Evolutionary conservation across 345 rosid genomes (phyloP), one percentile per base, ranked within the genome.

Genomic region (Leavenworthia alabamica): DNA sequence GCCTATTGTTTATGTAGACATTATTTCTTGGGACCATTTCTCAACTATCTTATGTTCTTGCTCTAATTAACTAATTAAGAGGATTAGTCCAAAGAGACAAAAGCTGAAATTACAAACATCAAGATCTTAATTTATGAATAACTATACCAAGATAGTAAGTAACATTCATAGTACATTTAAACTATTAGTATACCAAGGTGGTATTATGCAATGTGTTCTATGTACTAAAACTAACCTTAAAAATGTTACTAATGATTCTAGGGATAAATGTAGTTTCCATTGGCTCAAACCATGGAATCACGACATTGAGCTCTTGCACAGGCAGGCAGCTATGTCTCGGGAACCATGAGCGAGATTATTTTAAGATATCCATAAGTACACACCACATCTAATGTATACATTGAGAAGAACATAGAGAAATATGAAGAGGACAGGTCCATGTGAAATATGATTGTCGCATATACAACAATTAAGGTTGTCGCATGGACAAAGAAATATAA

Each of bases 231-330:
- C 22, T 12, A 75, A 62, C 73, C 66, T 56, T 63, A 73, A 73
- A 67, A 67, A 70, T 72, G 81, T 63, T 63, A 40, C 70, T 39
- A 62, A 22, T 72, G 53, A 54, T 75, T 73, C 69, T 66, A 68
- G 63, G 23, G 60, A 73, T 60, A 19, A 44, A 59, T 70, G 75
- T 67, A 74, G 84, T 73, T 75, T 59, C 75, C 77, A 65, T 15
- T 52, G 73, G 78, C 82, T 80, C 79, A 64, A 71, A 77, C 84
- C 89, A 77, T 51, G 74, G 76, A 78, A 71, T 74, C 60, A 41
- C 74, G 82, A 84, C 62, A 76, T 83, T 67, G 87, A 73, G 71
- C 80, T 77, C 73, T 71, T 59, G 60, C 56, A 71, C 44, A 40
- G 68, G 68, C 26, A 14, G 70, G 64, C 58, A 64, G 56, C 56